phyloP scores from a whole-genome alignment of 345 rosid genomes.

The Eucalyptus lansdowneana region DNA sequence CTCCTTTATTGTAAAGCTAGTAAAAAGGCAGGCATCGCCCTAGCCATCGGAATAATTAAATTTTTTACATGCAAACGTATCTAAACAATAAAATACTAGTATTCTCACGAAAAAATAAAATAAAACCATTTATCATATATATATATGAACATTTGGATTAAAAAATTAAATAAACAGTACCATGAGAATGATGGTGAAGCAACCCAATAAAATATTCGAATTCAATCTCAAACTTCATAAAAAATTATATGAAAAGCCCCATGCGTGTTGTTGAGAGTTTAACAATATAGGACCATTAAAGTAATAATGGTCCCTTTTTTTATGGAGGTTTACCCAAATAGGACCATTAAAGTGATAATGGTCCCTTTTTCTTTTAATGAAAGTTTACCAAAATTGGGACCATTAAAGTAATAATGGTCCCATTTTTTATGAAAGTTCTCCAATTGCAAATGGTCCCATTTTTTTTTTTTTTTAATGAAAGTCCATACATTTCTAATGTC shows the following conservation, averaged over 20 bases:
- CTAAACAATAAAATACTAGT: not conserved
- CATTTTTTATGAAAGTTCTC: not conserved
- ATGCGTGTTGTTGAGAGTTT: not conserved
- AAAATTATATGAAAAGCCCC: not conserved
- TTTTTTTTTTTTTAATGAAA: not conserved
- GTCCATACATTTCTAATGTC: not conserved
- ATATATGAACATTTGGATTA: not conserved
- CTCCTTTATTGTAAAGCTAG: not conserved
- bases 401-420: not conserved
- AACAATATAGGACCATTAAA: not conserved
- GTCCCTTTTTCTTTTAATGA: not conserved
- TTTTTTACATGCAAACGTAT: not conserved
- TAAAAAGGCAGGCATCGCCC: not conserved
- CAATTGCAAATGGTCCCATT: not conserved
- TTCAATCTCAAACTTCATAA: not conserved
- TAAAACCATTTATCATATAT: not conserved
- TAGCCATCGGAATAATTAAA: not conserved
- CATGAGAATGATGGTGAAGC: not conserved
- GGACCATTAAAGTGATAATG: not conserved
- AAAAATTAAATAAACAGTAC: not conserved
- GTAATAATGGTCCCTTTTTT: not conserved
- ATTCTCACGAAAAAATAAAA: not conserved
- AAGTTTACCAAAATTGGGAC: not conserved
- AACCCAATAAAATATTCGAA: not conserved
- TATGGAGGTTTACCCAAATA: not conserved